phyloP scores from a whole-genome alignment of 1,139 yeast species.

The Meyerozyma smithsonii region DNA sequence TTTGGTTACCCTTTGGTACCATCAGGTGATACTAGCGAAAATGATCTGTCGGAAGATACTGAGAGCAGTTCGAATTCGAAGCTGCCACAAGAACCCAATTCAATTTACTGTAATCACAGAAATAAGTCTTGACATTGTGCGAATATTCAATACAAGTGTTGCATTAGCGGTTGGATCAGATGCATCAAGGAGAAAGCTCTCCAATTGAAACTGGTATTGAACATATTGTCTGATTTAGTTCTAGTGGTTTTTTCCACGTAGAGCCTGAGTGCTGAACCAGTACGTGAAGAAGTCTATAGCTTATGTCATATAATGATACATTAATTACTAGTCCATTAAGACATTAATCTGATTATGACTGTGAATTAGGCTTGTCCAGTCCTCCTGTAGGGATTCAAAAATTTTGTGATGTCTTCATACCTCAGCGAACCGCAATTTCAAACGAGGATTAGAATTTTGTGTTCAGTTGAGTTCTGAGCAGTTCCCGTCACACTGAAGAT shows the following conservation, averaged over 20 bases:
- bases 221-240: neutral
- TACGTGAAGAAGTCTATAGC: neutral
- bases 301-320: conserved; percentile 1
- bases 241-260: neutral
- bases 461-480: too few species aligned
- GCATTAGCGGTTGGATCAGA: conserved; percentile 2
- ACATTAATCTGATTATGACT: too few species aligned
- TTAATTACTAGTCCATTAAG: conserved; percentile 1
- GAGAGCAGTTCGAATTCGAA: conserved; percentile 2
- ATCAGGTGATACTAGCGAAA: neutral
- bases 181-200: neutral
- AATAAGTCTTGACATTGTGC: conserved; percentile 2
- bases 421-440: too few species aligned
- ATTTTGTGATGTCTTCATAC: too few species aligned
- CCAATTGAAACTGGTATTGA: conserved; percentile 1
- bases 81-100: conserved; percentile 1
- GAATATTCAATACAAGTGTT: neutral
- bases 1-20: conserved; percentile 1
- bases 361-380: too few species aligned
- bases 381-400: too few species aligned
- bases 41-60: neutral
- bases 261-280: conserved; percentile 1
- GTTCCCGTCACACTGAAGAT: too few species aligned
- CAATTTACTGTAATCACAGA: conserved; percentile 2
- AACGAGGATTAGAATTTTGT: too few species aligned